Evolutionary conservation across 2,329 filamentous ascomycete genomes (phyloP).

Genomic region (Basipetospora chlamydospora): DNA sequence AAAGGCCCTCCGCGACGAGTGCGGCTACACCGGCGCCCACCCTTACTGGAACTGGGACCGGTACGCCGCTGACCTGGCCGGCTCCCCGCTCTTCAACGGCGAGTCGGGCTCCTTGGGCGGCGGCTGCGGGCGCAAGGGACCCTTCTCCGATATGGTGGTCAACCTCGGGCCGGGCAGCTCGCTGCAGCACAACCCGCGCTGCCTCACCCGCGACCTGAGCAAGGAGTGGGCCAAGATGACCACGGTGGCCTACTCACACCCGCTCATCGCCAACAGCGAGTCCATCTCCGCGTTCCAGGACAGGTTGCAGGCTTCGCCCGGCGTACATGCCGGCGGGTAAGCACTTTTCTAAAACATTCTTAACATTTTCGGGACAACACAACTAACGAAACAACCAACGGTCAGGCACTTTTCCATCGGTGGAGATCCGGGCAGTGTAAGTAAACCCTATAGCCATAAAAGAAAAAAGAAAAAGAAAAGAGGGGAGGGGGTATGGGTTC

Average conservation of each 20-base stretch:
- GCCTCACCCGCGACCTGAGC: constrained; percentile 24
- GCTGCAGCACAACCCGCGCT: constrained; percentile 26
- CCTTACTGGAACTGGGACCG: constrained; percentile 35
- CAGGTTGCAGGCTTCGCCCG: constrained; percentile 21
- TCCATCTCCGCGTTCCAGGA: constrained; percentile 22
- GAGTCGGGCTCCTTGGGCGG: constrained; percentile 28
- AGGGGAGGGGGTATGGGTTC: too few relatives aligned
- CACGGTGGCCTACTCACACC: constrained; percentile 14
- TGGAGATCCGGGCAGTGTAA: constrained; percentile 16
- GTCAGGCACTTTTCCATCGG: constrained; percentile 26
- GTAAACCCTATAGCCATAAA: too few relatives aligned
- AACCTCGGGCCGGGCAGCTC: constrained; percentile 17
- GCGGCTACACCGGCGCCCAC: constrained; percentile 11
- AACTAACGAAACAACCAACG: too few relatives aligned
- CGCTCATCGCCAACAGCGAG: constrained; percentile 9
- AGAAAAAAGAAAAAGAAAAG: too few relatives aligned
- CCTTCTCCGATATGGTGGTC: constrained; percentile 23
- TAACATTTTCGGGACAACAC: too few relatives aligned
- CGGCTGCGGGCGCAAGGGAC: constrained; percentile 31
- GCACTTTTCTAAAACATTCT: too few relatives aligned
- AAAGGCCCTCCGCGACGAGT: constrained; percentile 11
- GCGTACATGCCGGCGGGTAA: constrained; percentile 24
- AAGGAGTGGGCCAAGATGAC: constrained; percentile 13
- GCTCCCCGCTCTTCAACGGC: constrained; percentile 38
- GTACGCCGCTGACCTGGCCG: constrained; percentile 25